Base-by-base conservation (phyloP, 306 rosid genomes). In the Ceratonia siliqua region DNA sequence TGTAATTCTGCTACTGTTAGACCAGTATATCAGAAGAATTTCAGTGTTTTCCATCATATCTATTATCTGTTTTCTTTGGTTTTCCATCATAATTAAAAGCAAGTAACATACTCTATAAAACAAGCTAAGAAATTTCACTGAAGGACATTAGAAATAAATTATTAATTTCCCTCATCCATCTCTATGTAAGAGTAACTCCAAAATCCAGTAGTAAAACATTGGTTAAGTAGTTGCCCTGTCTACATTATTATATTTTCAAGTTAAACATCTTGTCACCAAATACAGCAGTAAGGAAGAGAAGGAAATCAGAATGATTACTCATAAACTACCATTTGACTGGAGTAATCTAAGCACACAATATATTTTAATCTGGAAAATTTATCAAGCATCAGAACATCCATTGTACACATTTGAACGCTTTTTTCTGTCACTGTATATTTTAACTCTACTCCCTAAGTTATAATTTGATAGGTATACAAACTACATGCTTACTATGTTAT, bases 401-500 rank as follows among this genome's bases (percentile, higher is more conserved):
- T 41, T 24, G 11, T 13, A 1, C 27, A 5, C 12, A 41, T 48
- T 53, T 14, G 57, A 69, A 72, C 17, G 17, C 25, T 38, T 56
- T 68, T 70, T 45, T 1, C 43, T 22, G 25, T 32, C 28, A 6
- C 6, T 35, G 59, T 17, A 55, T 52, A 65, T 35, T 56, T 59
- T 78, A 8, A 22, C 35, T 13, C 81, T 55, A 64, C 61, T 28
- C 21, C 69, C 39, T 55, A 42, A 48, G 24, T 70, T 33, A 70
- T 33, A 73, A 43, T 13, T 8, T 35, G 27, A 56, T 79, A 81
- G 2, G 8, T 85, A 52, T 72, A 84, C 86, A 88, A 35, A 55
- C 64, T 38, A 73, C 72, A 77, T 75, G 80, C 78, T 72, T 73
- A 52, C 78, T 22, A 58, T 24, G 41, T 80, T 82, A 82, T 76